Conservation (phyloP, 768 basidiomycete genomes). For the Pulveroboletus sp. region DNA sequence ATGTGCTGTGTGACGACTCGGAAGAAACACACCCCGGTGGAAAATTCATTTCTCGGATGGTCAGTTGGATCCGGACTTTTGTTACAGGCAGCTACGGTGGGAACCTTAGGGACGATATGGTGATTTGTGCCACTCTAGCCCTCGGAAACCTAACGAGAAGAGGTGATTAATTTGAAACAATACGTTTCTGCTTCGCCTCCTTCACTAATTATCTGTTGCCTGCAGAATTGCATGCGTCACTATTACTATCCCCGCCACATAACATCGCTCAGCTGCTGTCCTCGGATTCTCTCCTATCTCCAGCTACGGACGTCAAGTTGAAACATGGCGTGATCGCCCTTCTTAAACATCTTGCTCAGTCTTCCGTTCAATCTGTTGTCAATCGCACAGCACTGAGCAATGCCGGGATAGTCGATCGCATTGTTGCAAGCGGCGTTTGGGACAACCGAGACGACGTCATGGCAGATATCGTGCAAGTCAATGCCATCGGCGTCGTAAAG, state of each 20-base stretch:
- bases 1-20: conserved; percentile 71
- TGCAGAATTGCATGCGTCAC: conserved; percentile 54
- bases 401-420: conserved; percentile 57
- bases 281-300: conserved; percentile 52
- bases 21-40: conserved; percentile 59
- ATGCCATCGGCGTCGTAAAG: conserved; percentile 84
- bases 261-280: conserved; percentile 59
- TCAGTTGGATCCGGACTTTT: conserved; percentile 67
- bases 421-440: conserved; percentile 66
- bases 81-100: conserved; percentile 35
- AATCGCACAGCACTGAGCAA: conserved; percentile 60
- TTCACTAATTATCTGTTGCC: conserved; percentile 7
- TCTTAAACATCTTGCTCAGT: conserved; percentile 80
- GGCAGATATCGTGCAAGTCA: conserved; percentile 82
- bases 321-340: conserved; percentile 88
- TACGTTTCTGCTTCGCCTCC: background rate
- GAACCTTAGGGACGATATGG: conserved; percentile 62
- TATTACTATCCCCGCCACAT: conserved; percentile 63
- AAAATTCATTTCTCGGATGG: conserved; percentile 67
- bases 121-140: conserved; percentile 77
- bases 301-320: conserved; percentile 66
- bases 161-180: conserved; percentile 43
- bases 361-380: conserved; percentile 49
- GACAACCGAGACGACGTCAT: conserved; percentile 68
- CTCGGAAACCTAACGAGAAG: conserved; percentile 77